A percentile compares a stretch with the other conserved stretches of the same genome.
phyloP scores from a whole-genome alignment of 352 stramenopile genomes.

The Phytophthora fragariaefolia region DNA sequence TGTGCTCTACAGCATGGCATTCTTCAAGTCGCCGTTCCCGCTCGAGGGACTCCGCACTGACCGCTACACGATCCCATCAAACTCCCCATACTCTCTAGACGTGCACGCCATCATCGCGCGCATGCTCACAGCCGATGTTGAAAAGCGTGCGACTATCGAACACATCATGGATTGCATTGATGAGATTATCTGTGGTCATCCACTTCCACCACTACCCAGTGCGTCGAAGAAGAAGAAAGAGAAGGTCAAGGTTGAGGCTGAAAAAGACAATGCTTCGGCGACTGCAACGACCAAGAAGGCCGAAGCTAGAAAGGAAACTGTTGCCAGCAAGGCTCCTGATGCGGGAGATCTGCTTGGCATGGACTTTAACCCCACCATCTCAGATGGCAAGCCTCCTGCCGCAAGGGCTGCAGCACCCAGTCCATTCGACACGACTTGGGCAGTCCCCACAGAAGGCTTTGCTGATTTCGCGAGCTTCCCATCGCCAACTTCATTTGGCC shows the following conservation, averaged over 20 bases:
- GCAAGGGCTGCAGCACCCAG: slow-evolving; percentile 19
- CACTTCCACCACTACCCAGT: slow-evolving; percentile 44
- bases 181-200: slow-evolving; percentile 53
- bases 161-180: slow-evolving; percentile 93
- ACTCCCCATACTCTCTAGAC: slow-evolving; percentile 89
- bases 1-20: slow-evolving; percentile 96
- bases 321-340: slow-evolving; percentile 44
- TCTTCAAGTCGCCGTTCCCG: slow-evolving; percentile 96
- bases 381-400: slow-evolving; percentile 29
- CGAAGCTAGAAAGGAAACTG: slow-evolving; percentile 61
- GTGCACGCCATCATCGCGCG: slow-evolving; percentile 91
- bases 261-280: slow-evolving; percentile 2
- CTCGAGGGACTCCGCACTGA: slow-evolving; percentile 94
- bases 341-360: slow-evolving; percentile 65
- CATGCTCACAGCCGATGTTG: slow-evolving; percentile 92
- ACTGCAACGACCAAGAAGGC: slow-evolving; percentile 48
- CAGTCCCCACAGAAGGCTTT: slow-evolving; percentile 44
- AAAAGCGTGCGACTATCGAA: slow-evolving; percentile 90
- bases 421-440: slow-evolving; percentile 31
- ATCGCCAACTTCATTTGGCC: slow-evolving; percentile 39
- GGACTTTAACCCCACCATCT: slow-evolving; percentile 70
- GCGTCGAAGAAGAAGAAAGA: slow-evolving; percentile 39
- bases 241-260: slow-evolving; percentile 17
- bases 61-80: slow-evolving; percentile 93
- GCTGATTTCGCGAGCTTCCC: slow-evolving; percentile 74